Percentiles rank a stretch among this genome's conserved stretches.
These are phyloP conservation scores for Trichoderma asperellum DNA, from an alignment of 2,329 filamentous ascomycete species.

Conservation along the genomic window DNA sequence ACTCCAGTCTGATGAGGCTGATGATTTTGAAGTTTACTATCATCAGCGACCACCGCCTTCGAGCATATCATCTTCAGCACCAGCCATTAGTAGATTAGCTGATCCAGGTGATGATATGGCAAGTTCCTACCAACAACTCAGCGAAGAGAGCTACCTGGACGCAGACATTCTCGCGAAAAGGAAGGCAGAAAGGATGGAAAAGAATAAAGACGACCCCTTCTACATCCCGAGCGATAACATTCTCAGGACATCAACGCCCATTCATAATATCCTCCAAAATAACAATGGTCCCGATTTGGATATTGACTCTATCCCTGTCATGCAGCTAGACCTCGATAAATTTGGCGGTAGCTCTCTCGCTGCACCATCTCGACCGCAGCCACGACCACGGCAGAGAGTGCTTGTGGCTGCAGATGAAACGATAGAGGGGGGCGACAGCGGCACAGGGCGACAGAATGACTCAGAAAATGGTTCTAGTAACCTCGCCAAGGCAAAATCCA, in stretches of 20 bases:
- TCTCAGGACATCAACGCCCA: conserved; percentile 71
- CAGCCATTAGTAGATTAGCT: conserved; percentile 58
- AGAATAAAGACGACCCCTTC: conserved; percentile 92
- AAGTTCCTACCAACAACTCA: conserved; percentile 63
- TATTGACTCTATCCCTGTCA: conserved; percentile 93
- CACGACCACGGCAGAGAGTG: conserved; percentile 61
- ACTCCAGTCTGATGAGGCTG: conserved; percentile 58
- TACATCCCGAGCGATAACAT: conserved; percentile 71
- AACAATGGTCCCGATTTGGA: conserved; percentile 81
- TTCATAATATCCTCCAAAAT: conserved; percentile 74
- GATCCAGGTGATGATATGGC: conserved; percentile 54
- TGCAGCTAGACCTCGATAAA: conserved; percentile 80
- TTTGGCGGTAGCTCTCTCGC: conserved; percentile 37
- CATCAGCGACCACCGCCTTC: conserved; percentile 58
- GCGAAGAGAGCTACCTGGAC: conserved; percentile 69
- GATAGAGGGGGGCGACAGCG: conserved; percentile 58
- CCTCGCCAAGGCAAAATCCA: conserved; percentile 52
- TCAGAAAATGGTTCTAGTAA: conserved; percentile 57
- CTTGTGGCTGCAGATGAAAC: conserved; percentile 76
- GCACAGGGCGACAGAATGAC: conserved; percentile 54
- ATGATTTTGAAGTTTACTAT: conserved; percentile 71
- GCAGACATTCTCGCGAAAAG: conserved; percentile 73
- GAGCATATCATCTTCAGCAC: conserved; percentile 54
- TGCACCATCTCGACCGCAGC: conserved; percentile 41
- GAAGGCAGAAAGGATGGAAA: conserved; percentile 75